Conservation (phyloP, 371 early-diverging fungal genomes). For the Amoeboradix gromovi region DNA sequence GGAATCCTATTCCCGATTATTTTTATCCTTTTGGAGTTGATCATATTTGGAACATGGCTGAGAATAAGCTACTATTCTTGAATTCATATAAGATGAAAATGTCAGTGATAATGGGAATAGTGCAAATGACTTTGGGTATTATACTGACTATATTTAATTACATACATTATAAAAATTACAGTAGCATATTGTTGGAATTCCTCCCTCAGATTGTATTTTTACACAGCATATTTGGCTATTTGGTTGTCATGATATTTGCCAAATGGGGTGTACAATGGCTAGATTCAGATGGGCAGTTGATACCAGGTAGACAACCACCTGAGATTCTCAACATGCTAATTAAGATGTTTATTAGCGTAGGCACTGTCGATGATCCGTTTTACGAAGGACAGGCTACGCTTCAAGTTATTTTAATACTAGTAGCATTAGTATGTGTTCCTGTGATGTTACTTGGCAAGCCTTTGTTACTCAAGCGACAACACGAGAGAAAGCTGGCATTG, state of each 20-base stretch:
- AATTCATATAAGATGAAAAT: constrained; percentile 99
- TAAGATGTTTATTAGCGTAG: constrained; percentile 92
- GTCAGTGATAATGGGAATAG: constrained; percentile 85
- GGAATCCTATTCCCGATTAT: neutral
- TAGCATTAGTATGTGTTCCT: constrained; percentile 79
- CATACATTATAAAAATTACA: constrained; percentile 43
- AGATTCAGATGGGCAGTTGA: constrained; percentile 30
- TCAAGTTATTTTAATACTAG: constrained; percentile 47
- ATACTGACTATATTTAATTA: constrained; percentile 70
- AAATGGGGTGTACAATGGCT: constrained; percentile 89
- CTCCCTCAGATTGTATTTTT: constrained; percentile 88
- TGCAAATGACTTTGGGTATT: constrained; percentile 92
- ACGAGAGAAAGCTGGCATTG: constrained; percentile 31
- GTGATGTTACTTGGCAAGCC: constrained; percentile 96
- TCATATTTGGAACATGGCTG: constrained; percentile 75
- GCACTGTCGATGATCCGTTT: constrained; percentile 25
- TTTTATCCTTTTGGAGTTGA: constrained; percentile 31
- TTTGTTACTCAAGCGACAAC: constrained; percentile 41
- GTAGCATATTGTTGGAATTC: constrained; percentile 53
- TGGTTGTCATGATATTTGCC: constrained; percentile 66
- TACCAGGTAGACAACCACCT: constrained; percentile 46
- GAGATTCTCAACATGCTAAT: constrained; percentile 90
- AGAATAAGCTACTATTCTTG: constrained; percentile 67
- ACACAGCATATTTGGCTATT: constrained; percentile 78
- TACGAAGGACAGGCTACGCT: constrained; percentile 28